Base-by-base conservation (phyloP, 169 alveolate species). In the Eimeria zaria region DNA sequence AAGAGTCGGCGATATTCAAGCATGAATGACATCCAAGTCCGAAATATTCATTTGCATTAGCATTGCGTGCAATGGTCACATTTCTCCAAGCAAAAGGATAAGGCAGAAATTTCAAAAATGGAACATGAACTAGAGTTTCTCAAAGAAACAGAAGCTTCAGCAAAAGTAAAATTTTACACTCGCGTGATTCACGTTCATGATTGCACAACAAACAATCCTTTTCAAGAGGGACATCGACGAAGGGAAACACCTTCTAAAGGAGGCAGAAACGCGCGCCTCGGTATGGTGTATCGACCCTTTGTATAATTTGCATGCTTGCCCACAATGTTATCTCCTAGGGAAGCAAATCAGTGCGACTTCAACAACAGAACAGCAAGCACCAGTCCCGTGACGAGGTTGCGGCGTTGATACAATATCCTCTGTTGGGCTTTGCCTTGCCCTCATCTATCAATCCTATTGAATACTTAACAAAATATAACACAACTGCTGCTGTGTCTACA, bases 401-500 rank as follows among this genome's bases (percentile, higher is more conserved):
- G 91, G 91, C 91, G 36, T 69, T 84, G 58, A 84, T 84, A 69
- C 91, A 58, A 20, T 84, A 84, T 84, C 91, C 91, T 22, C 74
- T 84, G 33, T 58, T 84, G 55, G 91, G 91, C 78, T 84, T 84
- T 58, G 30, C 78, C 16, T 30, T 84, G 76, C 91, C 78, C 36
- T 30, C 76, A 27, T 6, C 91, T 8, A 51, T 84, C 78, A 84
- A 84, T 58, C 91, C 91, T 12, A 53, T 58, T 84, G 91, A 51
- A 36, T 84, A 84, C 33, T 58, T 84, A 69, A 58, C 60, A 27
- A 84, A 84, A 84, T 33, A 53, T 58, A 58, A 33, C 78, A 33
- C 44, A 33, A 67, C 30, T 6, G 9, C 58, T 53, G 30, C 76
- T 30, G 55, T 5, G 1, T 24, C 18, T 0, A 24, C 76, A 8